These are phyloP conservation scores for Plasmopara halstedii DNA, from an alignment of 352 stramenopile genomes.

Conservation along the genomic window DNA sequence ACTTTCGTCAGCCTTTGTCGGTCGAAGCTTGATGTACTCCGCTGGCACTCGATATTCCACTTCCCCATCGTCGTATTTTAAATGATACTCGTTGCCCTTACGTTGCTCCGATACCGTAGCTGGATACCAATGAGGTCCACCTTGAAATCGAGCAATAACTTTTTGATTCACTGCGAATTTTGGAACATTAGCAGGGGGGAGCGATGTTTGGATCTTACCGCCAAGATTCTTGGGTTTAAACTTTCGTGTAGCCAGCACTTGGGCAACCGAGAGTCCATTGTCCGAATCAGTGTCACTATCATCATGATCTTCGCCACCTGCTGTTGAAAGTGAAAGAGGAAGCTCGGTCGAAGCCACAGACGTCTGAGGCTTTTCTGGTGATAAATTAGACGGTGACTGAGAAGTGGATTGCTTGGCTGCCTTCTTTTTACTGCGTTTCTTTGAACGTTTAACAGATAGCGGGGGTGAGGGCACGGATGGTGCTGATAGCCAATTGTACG, in stretches of 20 bases:
- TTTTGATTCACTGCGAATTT: conserved; percentile 34
- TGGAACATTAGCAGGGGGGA: conserved; percentile 11
- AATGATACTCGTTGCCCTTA: conserved; percentile 62
- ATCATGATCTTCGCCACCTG: conserved; percentile 10
- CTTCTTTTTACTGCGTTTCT: conserved; percentile 47
- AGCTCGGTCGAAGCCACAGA: not conserved
- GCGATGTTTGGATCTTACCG: conserved; percentile 19
- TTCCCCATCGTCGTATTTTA: conserved; percentile 74
- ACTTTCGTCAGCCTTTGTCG: conserved; percentile 9
- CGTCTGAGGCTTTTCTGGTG: not conserved
- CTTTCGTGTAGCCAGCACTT: conserved; percentile 51
- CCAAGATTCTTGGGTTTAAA: conserved; percentile 59
- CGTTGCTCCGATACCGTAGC: conserved; percentile 58
- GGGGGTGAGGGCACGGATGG: not conserved
- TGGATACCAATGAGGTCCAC: conserved; percentile 53
- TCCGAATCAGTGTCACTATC: conserved; percentile 45
- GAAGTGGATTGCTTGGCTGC: conserved; percentile 23
- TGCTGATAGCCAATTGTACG: conserved; percentile 33
- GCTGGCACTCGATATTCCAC: conserved; percentile 63
- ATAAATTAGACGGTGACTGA: conserved; percentile 1
- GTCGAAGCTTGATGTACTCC: conserved; percentile 31
- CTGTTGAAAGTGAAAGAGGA: conserved; percentile 1
- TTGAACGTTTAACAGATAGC: conserved; percentile 9
- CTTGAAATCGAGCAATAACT: conserved; percentile 56
- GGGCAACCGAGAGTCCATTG: conserved; percentile 43